phyloP scores from a whole-genome alignment of 2,329 filamentous ascomycete genomes.

The Sporothrix sp. region DNA sequence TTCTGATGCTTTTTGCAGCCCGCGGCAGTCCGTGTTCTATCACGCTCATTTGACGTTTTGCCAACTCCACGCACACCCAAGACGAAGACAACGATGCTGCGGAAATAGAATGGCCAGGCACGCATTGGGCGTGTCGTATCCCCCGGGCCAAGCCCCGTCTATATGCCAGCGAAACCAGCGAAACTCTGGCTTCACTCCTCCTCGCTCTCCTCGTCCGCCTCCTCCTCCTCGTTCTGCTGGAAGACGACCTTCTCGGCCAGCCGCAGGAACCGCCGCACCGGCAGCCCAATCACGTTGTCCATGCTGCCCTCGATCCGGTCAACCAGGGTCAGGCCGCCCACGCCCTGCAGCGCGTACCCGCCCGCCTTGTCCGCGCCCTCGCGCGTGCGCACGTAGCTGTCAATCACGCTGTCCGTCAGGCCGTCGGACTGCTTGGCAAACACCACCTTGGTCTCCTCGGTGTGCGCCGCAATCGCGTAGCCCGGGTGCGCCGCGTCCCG shows the following conservation, averaged over 20 bases:
- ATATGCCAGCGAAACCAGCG: too few species aligned
- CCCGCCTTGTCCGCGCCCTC: conserved; percentile 96
- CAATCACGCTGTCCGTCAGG: conserved; percentile 67
- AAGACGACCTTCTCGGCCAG: conserved; percentile 84
- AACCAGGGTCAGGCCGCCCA: conserved; percentile 76
- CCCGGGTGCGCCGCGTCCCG: conserved; percentile 74
- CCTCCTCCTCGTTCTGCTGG: conserved; percentile 57
- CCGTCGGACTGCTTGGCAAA: conserved; percentile 59
- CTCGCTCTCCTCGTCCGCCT: conserved; percentile 38
- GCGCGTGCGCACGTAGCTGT: conserved; percentile 68
- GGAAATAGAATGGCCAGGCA: too few species aligned
- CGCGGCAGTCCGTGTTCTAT: neutral
- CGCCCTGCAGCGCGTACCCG: conserved; percentile 86
- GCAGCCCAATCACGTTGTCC: conserved; percentile 91
- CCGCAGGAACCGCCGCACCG: conserved; percentile 65
- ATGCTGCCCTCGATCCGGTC: conserved; percentile 82
- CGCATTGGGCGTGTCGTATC: too few species aligned
- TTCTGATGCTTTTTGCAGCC: too few species aligned
- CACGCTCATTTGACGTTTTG: too few species aligned
- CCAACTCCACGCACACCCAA: too few species aligned
- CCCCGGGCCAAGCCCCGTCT: too few species aligned
- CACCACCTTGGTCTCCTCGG: conserved; percentile 85
- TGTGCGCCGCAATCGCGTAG: conserved; percentile 69
- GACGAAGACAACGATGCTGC: too few species aligned
- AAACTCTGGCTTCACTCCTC: conserved; percentile 30